Percentiles rank a stretch among this genome's conserved stretches.
These are phyloP conservation scores for Lumnitzera racemosa DNA, from an alignment of 345 rosid genomes.

Conservation along the genomic window DNA sequence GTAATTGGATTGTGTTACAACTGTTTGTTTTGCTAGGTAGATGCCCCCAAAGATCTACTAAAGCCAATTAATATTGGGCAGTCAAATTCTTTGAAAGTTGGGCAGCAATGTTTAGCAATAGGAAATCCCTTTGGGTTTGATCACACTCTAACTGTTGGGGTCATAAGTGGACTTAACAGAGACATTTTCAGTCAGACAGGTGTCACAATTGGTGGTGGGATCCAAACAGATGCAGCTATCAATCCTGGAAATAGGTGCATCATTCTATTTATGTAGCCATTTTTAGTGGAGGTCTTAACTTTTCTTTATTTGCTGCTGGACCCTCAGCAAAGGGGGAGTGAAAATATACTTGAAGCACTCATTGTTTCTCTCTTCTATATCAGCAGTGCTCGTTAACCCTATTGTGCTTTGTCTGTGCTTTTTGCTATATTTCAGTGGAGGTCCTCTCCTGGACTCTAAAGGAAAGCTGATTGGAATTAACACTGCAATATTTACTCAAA, in stretches of 20 bases:
- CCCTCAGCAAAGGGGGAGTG: no score
- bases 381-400: no score
- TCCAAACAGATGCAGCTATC: slow-evolving; percentile 98
- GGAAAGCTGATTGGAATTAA: slow-evolving; percentile 90
- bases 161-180: slow-evolving; percentile 84
- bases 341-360: no score
- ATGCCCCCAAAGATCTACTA: slow-evolving; percentile 67
- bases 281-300: neutral
- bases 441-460: slow-evolving; percentile 86
- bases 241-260: slow-evolving; percentile 95
- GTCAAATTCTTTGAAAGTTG: slow-evolving; percentile 74
- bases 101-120: slow-evolving; percentile 91
- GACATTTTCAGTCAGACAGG: slow-evolving; percentile 92
- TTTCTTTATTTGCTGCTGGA: neutral
- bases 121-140: slow-evolving; percentile 98
- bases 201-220: slow-evolving; percentile 88
- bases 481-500: slow-evolving; percentile 87
- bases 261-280: neutral
- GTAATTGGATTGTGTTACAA: neutral
- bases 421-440: slow-evolving; percentile 56
- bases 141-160: slow-evolving; percentile 92
- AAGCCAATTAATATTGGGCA: slow-evolving; percentile 72
- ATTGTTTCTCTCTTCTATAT: no score
- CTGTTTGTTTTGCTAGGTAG: slow-evolving; percentile 44
- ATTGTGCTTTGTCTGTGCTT: neutral